Conservation (phyloP, 2,329 filamentous ascomycete genomes). For the Colletotrichum eleusines region DNA sequence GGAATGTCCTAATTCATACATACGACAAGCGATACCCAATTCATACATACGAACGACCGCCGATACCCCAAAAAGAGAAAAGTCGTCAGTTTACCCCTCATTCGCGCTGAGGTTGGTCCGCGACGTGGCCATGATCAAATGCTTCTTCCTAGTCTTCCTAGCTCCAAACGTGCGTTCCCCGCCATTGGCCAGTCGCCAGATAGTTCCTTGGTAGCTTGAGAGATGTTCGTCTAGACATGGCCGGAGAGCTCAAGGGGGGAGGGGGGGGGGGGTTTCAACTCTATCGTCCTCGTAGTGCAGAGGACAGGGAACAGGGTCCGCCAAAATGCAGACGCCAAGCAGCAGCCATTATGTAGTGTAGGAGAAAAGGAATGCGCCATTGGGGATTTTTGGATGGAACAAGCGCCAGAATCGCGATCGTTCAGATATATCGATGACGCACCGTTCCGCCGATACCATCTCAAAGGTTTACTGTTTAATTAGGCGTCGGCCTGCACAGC, state of each 20-base stretch:
- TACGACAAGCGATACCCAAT: constrained; percentile 20
- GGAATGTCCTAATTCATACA: constrained; percentile 15
- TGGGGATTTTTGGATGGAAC: neutral
- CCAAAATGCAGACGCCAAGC: constrained; percentile 25
- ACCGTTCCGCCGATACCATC: constrained; percentile 20
- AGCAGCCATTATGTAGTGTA: too few species aligned
- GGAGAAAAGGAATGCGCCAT: constrained; percentile 22
- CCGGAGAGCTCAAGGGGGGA: constrained; percentile 29
- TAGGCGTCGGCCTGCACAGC: constrained; percentile 20
- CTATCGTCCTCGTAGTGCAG: neutral
- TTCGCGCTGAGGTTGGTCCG: neutral
- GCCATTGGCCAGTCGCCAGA: neutral
- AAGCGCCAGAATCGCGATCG: constrained; percentile 38
- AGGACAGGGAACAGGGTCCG: neutral
- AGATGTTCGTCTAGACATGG: constrained; percentile 7
- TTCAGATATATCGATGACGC: constrained; percentile 36
- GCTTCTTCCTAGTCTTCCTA: neutral
- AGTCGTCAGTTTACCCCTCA: neutral
- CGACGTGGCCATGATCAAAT: constrained; percentile 5
- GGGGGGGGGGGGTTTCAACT: too few species aligned
- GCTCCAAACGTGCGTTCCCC: neutral
- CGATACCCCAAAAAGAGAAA: too few species aligned
- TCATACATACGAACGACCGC: constrained; percentile 23
- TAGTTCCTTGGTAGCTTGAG: neutral
- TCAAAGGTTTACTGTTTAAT: neutral